Base-by-base conservation (phyloP, 1,139 yeast genomes). In the Geotrichum restrictum region DNA sequence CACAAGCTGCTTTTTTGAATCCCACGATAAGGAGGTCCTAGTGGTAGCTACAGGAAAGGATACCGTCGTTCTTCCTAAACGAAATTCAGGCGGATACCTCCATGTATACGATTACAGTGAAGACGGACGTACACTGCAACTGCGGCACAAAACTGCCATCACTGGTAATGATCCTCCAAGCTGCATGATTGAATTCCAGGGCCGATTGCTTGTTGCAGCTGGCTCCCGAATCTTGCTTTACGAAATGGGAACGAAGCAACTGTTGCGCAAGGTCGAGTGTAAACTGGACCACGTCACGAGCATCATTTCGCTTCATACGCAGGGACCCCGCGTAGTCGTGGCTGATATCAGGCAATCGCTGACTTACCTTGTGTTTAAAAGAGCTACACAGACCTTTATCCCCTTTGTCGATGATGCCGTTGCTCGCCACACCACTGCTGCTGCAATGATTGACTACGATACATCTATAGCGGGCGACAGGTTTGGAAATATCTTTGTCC, bases 391-490 rank as follows among this genome's bases (percentile, higher is more conserved):
- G 62, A 65, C 64, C 21, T 83, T 91, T 61, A 63, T 81, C 10
- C 77, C 84, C 1, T 73, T 89, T 58, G 83, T 83, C 0, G 89
- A 84, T 63, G 98, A 93, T 68, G 69, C 76, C 0, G 69, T 83
- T 48, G 75, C 82, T 45, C 74, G 97, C 33, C 87, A 85, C 63
- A 74, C 85, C 2, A 84, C 95, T 0, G 64, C 82, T 1, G 60
- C 85, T 45, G 63, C 74, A 1, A 69, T 80, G 59, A 69, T 93
- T 6, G 98, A 93, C 66, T 77, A 80, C 54, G 82, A 82, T 55
- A 88, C 97, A 0, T 77, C 86, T 0, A 72, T 86, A 38, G 88
- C 86, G 0, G 96, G 96, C n/a, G 98, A 93, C 65, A 84, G 83
- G 62, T 89, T 85, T 69, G 97, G 98, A 1, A 87, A 85, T 62